phyloP scores from a whole-genome alignment of 1,139 yeast genomes.

The Yamadazyma membranifaciens region DNA sequence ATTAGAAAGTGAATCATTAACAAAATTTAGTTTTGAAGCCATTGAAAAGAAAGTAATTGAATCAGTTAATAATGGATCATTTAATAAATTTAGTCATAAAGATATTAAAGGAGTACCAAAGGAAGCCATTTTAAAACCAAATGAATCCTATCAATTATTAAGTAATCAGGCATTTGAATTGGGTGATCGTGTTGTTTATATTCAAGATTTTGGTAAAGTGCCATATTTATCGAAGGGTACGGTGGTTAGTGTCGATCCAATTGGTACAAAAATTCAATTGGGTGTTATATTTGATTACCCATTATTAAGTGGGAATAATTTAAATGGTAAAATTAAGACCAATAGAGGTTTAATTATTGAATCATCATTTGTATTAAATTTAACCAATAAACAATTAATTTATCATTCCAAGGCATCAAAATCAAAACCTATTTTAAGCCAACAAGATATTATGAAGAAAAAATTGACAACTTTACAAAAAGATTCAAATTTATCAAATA shows the following conservation, averaged over 20 bases:
- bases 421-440: conserved; percentile 32
- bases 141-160: conserved; percentile 68
- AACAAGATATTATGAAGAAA: conserved; percentile 25
- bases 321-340: conserved; percentile 74
- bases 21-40: conserved; percentile 60
- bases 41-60: conserved; percentile 65
- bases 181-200: conserved; percentile 89
- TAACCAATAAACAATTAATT: conserved; percentile 71
- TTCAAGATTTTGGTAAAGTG: conserved; percentile 86
- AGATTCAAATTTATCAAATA: conserved; percentile 11
- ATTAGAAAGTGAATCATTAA: conserved; percentile 76
- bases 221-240: conserved; percentile 89
- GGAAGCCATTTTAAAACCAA: conserved; percentile 77
- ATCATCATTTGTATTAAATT: conserved; percentile 76
- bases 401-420: conserved; percentile 71
- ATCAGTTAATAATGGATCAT: conserved; percentile 37
- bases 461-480: conserved; percentile 14
- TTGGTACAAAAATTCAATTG: conserved; percentile 55
- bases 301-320: conserved; percentile 74
- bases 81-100: conserved; percentile 42
- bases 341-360: conserved; percentile 85
- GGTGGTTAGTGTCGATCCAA: conserved; percentile 73
- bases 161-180: conserved; percentile 74
- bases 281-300: conserved; percentile 84
- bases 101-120: conserved; percentile 83